A percentile compares a stretch with the other conserved stretches of the same genome.
These are phyloP conservation scores for Hansenula lynferdii DNA, from an alignment of 1,139 yeast genomes.

Conservation along the genomic window DNA sequence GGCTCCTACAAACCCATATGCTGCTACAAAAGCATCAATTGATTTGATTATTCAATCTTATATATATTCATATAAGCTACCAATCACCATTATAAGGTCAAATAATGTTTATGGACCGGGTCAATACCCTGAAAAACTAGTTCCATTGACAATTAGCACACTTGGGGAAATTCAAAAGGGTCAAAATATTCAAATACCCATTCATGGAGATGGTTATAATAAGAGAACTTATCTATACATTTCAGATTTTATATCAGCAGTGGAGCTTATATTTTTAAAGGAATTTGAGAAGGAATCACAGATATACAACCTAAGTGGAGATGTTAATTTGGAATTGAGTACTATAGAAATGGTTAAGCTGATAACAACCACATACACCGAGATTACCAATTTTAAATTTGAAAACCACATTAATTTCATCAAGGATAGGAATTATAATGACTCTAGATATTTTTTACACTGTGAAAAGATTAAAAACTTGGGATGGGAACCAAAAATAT, in stretches of 20 bases:
- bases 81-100: constrained; percentile 41
- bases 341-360: constrained; percentile 32
- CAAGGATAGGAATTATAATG: constrained; percentile 49
- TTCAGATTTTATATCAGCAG: constrained; percentile 42
- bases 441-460: constrained; percentile 40
- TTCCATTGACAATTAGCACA: constrained; percentile 44
- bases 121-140: constrained; percentile 54
- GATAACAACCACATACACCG: constrained; percentile 22
- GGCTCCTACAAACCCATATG: constrained; percentile 54
- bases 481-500: constrained; percentile 45
- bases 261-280: constrained; percentile 30
- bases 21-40: constrained; percentile 55
- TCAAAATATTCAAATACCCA: too few relatives aligned
- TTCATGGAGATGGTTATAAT: constrained; percentile 48
- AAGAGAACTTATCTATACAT: constrained; percentile 45
- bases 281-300: too few relatives aligned
- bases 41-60: constrained; percentile 50
- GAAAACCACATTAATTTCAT: constrained; percentile 29
- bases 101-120: constrained; percentile 55
- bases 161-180: too few relatives aligned
- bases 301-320: constrained; percentile 42
- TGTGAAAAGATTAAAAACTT: constrained; percentile 30
- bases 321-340: constrained; percentile 35
- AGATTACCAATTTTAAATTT: constrained; percentile 13
- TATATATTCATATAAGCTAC: constrained; percentile 38